Conservation (phyloP, 306 rosid genomes). For the Hippophae gyantsensis region DNA sequence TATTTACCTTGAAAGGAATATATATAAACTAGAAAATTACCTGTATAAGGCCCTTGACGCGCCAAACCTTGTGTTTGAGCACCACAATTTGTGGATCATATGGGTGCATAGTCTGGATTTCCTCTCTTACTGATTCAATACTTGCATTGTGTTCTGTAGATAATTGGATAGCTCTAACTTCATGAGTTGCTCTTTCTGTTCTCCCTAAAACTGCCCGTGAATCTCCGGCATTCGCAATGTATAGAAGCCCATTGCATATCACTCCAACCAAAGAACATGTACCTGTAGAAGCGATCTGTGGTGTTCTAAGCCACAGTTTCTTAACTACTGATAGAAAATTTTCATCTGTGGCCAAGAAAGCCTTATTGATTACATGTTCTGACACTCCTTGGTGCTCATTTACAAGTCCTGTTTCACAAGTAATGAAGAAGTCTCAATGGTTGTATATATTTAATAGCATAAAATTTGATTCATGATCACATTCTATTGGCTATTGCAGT, state of each 20-base stretch:
- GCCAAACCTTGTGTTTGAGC: constrained; percentile 66
- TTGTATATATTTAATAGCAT: not conserved
- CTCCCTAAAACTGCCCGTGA: constrained; percentile 66
- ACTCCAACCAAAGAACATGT: constrained; percentile 76
- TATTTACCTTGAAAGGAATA: not conserved
- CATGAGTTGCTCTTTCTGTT: constrained; percentile 47
- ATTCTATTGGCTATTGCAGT: too few species aligned
- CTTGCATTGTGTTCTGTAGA: constrained; percentile 75
- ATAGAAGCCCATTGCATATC: constrained; percentile 48
- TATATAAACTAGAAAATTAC: constrained; percentile 14
- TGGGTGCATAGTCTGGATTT: constrained; percentile 46
- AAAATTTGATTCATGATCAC: too few species aligned
- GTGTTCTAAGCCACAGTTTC: constrained; percentile 52
- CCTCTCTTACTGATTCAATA: constrained; percentile 57
- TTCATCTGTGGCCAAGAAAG: constrained; percentile 64
- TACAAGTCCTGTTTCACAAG: constrained; percentile 41
- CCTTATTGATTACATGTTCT: constrained; percentile 50
- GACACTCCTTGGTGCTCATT: constrained; percentile 47
- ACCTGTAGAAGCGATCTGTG: constrained; percentile 67
- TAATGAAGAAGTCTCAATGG: not conserved
- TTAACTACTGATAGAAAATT: constrained; percentile 57
- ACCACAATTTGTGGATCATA: constrained; percentile 64
- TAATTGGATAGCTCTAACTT: constrained; percentile 54
- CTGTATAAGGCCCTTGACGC: constrained; percentile 90
- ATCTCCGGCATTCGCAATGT: constrained; percentile 73